Evolutionary conservation across 202 grass and related monocot genomes (phyloP).

Genomic region (Dendrocalamus latiflorus): DNA sequence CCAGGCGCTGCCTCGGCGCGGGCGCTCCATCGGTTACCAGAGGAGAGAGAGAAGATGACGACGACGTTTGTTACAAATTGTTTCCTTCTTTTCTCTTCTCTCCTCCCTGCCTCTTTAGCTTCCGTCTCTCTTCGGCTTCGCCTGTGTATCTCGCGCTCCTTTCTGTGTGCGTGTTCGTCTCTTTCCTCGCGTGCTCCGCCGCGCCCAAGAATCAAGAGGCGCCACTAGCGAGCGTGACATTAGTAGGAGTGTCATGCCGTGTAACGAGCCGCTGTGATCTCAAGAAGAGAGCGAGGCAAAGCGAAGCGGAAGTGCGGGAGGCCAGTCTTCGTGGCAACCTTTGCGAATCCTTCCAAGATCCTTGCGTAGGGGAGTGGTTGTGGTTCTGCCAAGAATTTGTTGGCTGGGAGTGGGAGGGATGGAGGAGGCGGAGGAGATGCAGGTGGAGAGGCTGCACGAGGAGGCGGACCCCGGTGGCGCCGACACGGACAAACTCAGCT

Average conservation of each 20-base stretch:
- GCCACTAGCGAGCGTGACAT: constrained; percentile 4
- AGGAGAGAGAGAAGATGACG: background rate
- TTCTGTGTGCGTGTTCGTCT: constrained; percentile 8
- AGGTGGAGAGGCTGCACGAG: too few species aligned
- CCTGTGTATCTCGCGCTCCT: background rate
- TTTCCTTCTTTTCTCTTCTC: background rate
- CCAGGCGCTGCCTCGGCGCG: background rate
- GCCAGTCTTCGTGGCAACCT: constrained; percentile 8
- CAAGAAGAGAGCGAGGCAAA: constrained; percentile 7
- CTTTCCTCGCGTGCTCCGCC: constrained; percentile 53
- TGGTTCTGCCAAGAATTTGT: constrained; percentile 18
- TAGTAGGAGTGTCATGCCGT: background rate
- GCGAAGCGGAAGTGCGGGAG: background rate
- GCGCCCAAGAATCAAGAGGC: constrained; percentile 45
- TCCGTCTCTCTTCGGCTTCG: background rate
- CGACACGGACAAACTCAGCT: too few species aligned
- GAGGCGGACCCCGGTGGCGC: too few species aligned
- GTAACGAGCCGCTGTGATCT: background rate
- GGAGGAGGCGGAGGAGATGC: too few species aligned
- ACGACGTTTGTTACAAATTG: background rate
- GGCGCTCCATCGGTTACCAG: constrained; percentile 14
- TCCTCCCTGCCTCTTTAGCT: background rate
- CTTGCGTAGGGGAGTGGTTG: background rate
- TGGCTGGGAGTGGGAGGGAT: constrained; percentile 7
- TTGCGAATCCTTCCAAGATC: constrained; percentile 36